These are phyloP conservation scores for Trebouxia gelatinosa DNA, from an alignment of 163 green algal genomes.

Conservation along the genomic window DNA sequence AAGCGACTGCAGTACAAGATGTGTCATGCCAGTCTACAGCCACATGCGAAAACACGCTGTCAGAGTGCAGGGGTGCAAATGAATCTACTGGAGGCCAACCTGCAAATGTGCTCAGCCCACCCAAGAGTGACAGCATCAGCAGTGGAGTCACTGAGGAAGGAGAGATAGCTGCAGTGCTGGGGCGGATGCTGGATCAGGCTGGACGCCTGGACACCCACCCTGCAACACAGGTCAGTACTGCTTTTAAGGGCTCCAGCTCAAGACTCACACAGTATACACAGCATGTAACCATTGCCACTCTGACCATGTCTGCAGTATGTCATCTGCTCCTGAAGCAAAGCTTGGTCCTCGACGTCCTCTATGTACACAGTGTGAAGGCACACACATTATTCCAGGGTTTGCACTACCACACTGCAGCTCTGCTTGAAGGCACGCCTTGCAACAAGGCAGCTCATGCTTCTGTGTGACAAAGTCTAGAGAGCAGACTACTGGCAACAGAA, in stretches of 20 bases:
- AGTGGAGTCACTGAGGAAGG: constrained; percentile 23
- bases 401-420: no score
- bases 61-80: constrained; percentile 2
- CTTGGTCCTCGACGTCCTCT: background rate
- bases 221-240: background rate
- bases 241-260: background rate
- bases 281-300: background rate
- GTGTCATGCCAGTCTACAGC: background rate
- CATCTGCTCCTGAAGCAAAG: background rate
- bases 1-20: background rate
- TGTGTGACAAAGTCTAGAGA: no score
- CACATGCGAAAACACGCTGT: background rate
- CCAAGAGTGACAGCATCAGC: constrained; percentile 1
- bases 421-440: background rate
- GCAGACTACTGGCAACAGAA: background rate
- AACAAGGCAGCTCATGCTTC: background rate
- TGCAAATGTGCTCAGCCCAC: background rate
- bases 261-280: background rate
- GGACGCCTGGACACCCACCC: background rate
- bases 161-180: constrained; percentile 19
- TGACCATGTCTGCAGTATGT: background rate
- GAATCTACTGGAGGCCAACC: background rate
- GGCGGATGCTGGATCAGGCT: constrained; percentile 12
- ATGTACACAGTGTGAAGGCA: no score
- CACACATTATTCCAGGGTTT: no score